phyloP scores from a whole-genome alignment of 768 basidiomycete genomes.

The Lactarius psammicola region DNA sequence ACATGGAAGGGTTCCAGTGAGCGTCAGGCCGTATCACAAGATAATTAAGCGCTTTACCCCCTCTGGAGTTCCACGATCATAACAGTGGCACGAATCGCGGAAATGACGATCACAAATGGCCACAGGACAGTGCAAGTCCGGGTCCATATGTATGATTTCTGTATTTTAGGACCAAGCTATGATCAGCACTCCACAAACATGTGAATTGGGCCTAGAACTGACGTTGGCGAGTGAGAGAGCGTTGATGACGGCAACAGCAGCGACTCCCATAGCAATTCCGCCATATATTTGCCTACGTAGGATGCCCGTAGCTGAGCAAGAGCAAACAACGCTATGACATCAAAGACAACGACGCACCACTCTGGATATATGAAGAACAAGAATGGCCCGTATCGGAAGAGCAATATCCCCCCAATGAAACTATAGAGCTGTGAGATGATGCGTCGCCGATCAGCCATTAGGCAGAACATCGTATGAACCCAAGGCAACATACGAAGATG shows the following conservation, averaged over 20 bases:
- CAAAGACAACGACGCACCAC: conserved; percentile 44
- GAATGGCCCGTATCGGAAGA: conserved; percentile 59
- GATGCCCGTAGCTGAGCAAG: conserved; percentile 6
- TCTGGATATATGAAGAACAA: conserved; percentile 65
- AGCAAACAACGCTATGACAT: conserved; percentile 5
- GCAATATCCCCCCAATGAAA: conserved; percentile 61
- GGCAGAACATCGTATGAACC: conserved; percentile 4
- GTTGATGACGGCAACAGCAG: conserved; percentile 49
- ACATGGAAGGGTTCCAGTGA: conserved; percentile 15
- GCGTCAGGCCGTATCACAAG: conserved; percentile 15
- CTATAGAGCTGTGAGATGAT: conserved; percentile 53
- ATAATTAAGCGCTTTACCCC: conserved; percentile 48
- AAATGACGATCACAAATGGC: conserved; percentile 68
- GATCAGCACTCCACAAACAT: conserved; percentile 29
- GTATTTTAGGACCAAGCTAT: conserved; percentile 25
- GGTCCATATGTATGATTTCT: conserved; percentile 72
- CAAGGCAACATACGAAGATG: conserved; percentile 49
- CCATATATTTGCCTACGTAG: conserved; percentile 63
- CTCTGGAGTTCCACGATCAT: conserved; percentile 74
- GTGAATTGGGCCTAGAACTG: conserved; percentile 22
- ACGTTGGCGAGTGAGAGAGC: conserved; percentile 65
- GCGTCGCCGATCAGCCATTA: conserved; percentile 18
- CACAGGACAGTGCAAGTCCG: conserved; percentile 63
- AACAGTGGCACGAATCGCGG: conserved; percentile 60
- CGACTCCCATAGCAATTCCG: conserved; percentile 58